phyloP scores from a whole-genome alignment of 257 asterid species.

The Lavandula angustifolia region DNA sequence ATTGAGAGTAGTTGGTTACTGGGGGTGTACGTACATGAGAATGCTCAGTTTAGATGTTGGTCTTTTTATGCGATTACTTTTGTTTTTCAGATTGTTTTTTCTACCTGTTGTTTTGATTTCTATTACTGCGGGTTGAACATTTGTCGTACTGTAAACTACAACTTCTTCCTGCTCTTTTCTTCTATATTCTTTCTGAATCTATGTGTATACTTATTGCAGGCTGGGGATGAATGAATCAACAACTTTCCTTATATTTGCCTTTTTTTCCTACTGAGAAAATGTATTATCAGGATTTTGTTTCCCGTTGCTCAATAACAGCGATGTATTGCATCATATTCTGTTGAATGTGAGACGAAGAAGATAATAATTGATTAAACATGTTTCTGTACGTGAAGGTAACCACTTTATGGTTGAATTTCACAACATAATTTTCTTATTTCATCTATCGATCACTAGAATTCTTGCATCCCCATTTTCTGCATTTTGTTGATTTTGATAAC shows the following conservation, averaged over 20 bases:
- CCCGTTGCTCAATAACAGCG: slow-evolving; percentile 24
- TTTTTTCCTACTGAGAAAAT: slow-evolving; percentile 27
- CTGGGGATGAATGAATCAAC: slow-evolving; percentile 37
- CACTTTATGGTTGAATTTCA: background rate
- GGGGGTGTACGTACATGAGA: background rate
- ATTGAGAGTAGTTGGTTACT: background rate
- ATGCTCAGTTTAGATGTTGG: background rate
- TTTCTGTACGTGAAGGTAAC: background rate
- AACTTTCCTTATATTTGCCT: slow-evolving; percentile 24
- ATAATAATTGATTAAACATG: slow-evolving; percentile 22
- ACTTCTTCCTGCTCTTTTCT: background rate
- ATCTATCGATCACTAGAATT: background rate
- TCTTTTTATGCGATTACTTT: background rate
- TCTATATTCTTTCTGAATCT: background rate
- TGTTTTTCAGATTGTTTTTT: background rate
- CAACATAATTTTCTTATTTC: background rate
- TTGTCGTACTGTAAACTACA: background rate
- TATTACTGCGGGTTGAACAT: background rate
- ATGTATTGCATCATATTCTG: slow-evolving; percentile 29
- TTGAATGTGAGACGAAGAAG: slow-evolving; percentile 21
- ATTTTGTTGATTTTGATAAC: too few species aligned
- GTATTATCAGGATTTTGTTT: slow-evolving; percentile 24
- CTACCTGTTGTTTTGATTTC: background rate
- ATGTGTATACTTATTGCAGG: slow-evolving; percentile 39
- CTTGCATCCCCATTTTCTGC: background rate